Conservation (phyloP, 2,329 filamentous ascomycete species). For the Blumeria graminis region DNA sequence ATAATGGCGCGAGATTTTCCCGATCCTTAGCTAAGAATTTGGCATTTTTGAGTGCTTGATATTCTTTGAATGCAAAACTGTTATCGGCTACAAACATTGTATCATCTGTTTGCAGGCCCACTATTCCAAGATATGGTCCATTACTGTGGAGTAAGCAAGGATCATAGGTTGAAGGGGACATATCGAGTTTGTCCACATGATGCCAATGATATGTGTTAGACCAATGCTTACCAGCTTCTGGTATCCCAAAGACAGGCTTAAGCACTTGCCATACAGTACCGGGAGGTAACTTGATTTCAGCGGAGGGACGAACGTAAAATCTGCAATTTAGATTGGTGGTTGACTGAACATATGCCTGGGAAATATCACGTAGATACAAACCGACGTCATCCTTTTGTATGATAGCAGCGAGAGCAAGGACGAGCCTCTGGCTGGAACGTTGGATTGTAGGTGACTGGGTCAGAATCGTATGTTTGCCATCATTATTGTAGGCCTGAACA, state of each 20-base stretch:
- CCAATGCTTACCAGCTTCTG: conserved; percentile 3
- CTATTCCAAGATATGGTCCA: background rate
- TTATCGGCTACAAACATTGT: conserved; percentile 1
- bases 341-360: background rate
- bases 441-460: conserved; percentile 4
- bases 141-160: conserved; percentile 2
- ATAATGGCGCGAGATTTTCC: background rate
- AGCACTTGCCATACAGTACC: background rate
- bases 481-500: conserved; percentile 4
- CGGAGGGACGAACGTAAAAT: background rate
- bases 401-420: background rate
- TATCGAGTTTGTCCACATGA: conserved; percentile 1
- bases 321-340: background rate
- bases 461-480: conserved; percentile 3
- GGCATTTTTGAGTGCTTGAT: background rate
- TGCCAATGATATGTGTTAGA: conserved; percentile 1
- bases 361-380: conserved; percentile 2
- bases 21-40: conserved; percentile 1
- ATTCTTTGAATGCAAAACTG: background rate
- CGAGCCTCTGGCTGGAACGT: conserved; percentile 1
- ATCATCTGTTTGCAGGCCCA: conserved; percentile 3
- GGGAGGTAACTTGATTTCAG: background rate
- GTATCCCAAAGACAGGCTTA: conserved; percentile 1
- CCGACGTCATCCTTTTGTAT: background rate
- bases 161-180: conserved; percentile 2